A percentile compares a stretch with the other conserved stretches of the same genome.
These are phyloP conservation scores for Fusarium sp. DNA, from an alignment of 2,329 filamentous ascomycete species.

Conservation along the genomic window DNA sequence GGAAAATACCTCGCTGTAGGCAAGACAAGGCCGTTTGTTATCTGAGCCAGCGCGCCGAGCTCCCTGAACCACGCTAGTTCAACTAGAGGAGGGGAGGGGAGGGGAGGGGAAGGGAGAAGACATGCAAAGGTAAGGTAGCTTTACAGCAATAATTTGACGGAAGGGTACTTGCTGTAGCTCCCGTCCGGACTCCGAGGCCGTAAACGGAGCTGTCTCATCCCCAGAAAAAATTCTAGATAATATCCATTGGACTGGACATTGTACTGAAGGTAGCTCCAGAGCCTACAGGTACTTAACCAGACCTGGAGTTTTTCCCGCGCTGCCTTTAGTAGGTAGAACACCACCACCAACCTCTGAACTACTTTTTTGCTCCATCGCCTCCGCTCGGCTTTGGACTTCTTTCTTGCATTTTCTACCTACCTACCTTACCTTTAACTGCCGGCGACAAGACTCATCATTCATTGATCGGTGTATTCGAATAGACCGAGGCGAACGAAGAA, in stretches of 20 bases:
- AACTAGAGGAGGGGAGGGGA: slow-evolving; percentile 1
- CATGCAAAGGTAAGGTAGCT: not conserved
- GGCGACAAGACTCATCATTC: not conserved
- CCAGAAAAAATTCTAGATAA: slow-evolving; percentile 51
- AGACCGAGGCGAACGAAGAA: slow-evolving; percentile 5
- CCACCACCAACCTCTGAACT: slow-evolving; percentile 18
- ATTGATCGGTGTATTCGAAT: slow-evolving; percentile 19
- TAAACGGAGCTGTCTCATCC: slow-evolving; percentile 50
- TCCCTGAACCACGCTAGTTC: not conserved
- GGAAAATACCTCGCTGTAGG: not conserved
- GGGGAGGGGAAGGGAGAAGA: not conserved
- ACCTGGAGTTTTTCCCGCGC: slow-evolving; percentile 35
- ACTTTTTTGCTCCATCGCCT: slow-evolving; percentile 39
- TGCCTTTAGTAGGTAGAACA: slow-evolving; percentile 6
- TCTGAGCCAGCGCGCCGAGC: slow-evolving; percentile 1
- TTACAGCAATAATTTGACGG: not conserved
- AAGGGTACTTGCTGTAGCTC: slow-evolving; percentile 17
- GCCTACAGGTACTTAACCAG: slow-evolving; percentile 13
- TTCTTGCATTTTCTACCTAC: slow-evolving; percentile 15
- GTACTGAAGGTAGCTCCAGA: slow-evolving; percentile 17
- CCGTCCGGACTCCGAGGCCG: slow-evolving; percentile 52
- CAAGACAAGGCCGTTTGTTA: not conserved
- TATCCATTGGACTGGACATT: not conserved
- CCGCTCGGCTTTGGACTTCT: slow-evolving; percentile 24
- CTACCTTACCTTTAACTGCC: not conserved